Conservation (phyloP, 495 filamentous ascomycete species). For the Usnea hakonensis region DNA sequence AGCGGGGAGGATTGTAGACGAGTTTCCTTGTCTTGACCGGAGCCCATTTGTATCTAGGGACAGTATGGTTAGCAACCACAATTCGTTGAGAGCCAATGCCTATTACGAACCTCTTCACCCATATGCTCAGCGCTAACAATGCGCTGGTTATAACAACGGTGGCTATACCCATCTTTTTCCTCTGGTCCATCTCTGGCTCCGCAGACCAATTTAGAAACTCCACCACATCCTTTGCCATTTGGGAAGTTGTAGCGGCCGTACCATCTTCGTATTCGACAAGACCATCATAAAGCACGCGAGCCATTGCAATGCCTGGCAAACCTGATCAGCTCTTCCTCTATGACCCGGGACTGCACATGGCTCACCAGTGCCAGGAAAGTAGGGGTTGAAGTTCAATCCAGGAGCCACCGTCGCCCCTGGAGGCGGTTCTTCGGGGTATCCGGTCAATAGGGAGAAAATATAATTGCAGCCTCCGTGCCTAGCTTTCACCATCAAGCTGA, state of each 20-base stretch:
- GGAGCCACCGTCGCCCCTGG: constrained; percentile 71
- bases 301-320: constrained; percentile 84
- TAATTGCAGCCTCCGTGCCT: constrained; percentile 98
- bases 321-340: background rate
- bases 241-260: constrained; percentile 86
- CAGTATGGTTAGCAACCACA: constrained; percentile 12
- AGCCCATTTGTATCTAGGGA: constrained; percentile 84
- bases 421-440: constrained; percentile 94
- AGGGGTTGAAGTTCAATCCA: constrained; percentile 99
- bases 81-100: too few relatives aligned
- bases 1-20: constrained; percentile 67
- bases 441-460: constrained; percentile 94
- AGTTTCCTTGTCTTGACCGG: constrained; percentile 92
- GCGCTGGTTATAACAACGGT: constrained; percentile 68
- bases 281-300: constrained; percentile 93
- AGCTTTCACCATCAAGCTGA: constrained; percentile 95
- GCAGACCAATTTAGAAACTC: constrained; percentile 99
- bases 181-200: constrained; percentile 96
- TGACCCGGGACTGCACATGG: background rate
- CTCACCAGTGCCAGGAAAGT: constrained; percentile 89
- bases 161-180: constrained; percentile 99
- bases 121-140: constrained; percentile 80
- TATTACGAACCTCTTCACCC: constrained; percentile 70
- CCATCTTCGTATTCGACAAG: constrained; percentile 98
- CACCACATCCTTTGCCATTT: constrained; percentile 99